Percentiles rank a stretch among this genome's conserved stretches.
phyloP scores from a whole-genome alignment of 2,329 filamentous ascomycete species.

The Taxawa tesnikishii region DNA sequence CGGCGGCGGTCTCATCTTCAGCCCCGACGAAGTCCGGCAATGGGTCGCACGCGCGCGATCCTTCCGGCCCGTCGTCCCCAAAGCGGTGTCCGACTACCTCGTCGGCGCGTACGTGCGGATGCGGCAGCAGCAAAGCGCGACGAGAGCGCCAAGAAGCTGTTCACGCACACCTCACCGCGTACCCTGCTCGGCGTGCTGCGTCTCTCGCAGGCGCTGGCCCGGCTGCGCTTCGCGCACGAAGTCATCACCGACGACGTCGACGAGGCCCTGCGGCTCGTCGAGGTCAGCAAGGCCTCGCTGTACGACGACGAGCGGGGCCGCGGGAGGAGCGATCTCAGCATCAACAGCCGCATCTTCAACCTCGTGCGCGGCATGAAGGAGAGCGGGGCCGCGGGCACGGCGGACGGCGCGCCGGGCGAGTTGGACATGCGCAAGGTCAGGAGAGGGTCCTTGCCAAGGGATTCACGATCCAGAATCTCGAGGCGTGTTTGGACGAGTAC shows the following conservation, averaged over 20 bases:
- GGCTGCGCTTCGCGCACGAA: slow-evolving; percentile 73
- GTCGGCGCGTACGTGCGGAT: slow-evolving; percentile 93
- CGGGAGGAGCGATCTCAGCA: slow-evolving; percentile 57
- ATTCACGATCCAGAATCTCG: slow-evolving; percentile 89
- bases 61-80: slow-evolving; percentile 76
- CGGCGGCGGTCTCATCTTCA: slow-evolving; percentile 62
- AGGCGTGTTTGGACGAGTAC: slow-evolving; percentile 80
- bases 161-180: slow-evolving; percentile 86
- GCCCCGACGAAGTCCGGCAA: slow-evolving; percentile 84
- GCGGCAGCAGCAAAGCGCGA: slow-evolving; percentile 85
- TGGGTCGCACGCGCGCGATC: slow-evolving; percentile 89
- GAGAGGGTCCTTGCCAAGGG: slow-evolving; percentile 91
- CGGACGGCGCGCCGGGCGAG: slow-evolving; percentile 63
- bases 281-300: slow-evolving; percentile 86
- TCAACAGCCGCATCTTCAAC: slow-evolving; percentile 87
- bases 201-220: slow-evolving; percentile 84
- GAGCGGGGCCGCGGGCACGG: slow-evolving; percentile 66
- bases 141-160: slow-evolving; percentile 82
- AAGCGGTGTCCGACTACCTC: slow-evolving; percentile 85
- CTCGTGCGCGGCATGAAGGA: slow-evolving; percentile 82
- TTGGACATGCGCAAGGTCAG: slow-evolving; percentile 79
- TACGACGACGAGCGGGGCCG: slow-evolving; percentile 56
- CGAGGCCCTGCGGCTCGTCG: slow-evolving; percentile 79
- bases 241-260: slow-evolving; percentile 91
- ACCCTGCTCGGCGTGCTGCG: slow-evolving; percentile 87